phyloP scores from a whole-genome alignment of 2,329 filamentous ascomycete species.

The Aspergillus spinulosporus region DNA sequence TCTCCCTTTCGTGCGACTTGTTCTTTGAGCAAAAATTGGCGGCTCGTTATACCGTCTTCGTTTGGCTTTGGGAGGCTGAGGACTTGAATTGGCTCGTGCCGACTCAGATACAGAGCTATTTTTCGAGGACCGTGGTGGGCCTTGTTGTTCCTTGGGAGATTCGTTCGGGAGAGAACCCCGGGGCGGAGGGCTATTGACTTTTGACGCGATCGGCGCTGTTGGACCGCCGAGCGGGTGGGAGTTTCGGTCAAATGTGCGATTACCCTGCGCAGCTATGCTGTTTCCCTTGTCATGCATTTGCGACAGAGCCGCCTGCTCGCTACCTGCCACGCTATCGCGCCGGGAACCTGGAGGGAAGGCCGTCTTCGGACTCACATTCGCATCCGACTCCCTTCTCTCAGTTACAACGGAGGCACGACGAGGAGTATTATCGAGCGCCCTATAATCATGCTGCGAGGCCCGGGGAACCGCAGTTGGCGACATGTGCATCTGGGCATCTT shows the following conservation, averaged over 20 bases:
- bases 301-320: slow-evolving; percentile 28
- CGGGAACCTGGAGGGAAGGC: slow-evolving; percentile 32
- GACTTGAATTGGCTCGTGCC: background rate
- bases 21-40: slow-evolving; percentile 53
- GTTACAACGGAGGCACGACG: slow-evolving; percentile 51
- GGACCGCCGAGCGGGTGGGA: slow-evolving; percentile 19
- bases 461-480: slow-evolving; percentile 34
- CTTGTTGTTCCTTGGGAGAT: slow-evolving; percentile 13
- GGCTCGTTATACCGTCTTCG: slow-evolving; percentile 54
- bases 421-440: slow-evolving; percentile 30
- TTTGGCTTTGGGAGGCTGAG: slow-evolving; percentile 40
- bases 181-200: slow-evolving; percentile 33
- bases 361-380: slow-evolving; percentile 79
- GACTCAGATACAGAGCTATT: slow-evolving; percentile 23
- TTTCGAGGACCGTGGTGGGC: slow-evolving; percentile 23
- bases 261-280: slow-evolving; percentile 27
- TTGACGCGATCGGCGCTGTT: slow-evolving; percentile 15
- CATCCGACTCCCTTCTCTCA: slow-evolving; percentile 68
- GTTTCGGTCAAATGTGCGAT: slow-evolving; percentile 17
- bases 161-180: slow-evolving; percentile 22
- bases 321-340: slow-evolving; percentile 29
- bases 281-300: slow-evolving; percentile 33
- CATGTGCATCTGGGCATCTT: slow-evolving; percentile 31
- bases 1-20: slow-evolving; percentile 43
- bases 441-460: slow-evolving; percentile 46